Base-by-base conservation (phyloP, 139 green algal species). In the Nannochloris sp. region DNA sequence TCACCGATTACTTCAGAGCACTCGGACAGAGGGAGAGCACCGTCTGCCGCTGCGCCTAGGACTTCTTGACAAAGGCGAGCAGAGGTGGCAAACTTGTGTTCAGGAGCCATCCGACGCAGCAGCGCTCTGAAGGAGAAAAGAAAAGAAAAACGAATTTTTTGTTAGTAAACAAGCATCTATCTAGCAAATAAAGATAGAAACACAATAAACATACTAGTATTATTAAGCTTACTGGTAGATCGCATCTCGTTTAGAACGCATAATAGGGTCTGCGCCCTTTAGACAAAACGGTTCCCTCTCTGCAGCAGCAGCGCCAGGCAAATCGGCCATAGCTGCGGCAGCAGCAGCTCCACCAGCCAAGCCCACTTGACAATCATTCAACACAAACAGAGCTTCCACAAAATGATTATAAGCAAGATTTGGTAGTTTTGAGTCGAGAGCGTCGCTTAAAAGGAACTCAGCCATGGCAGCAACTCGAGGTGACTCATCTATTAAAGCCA, bases 321-420 rank as follows among this genome's bases (percentile, higher is more conserved):
- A 29, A 51, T 37, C 47, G 39, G 45, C 27, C 27, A 34, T 39
- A 30, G 56, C 31, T 10, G 48, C 45, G 0, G 61, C 48, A 4
- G 25, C 33, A 6, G 32, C 47, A 67, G 70, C 36, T 51, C 61
- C 70, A 1, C 57, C 74, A 44, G 72, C 60, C 54, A 80, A 39
- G 6, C 69, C 68, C 19, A 66, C 36, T 31, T 6, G 27, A 29
- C 83, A 90, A 64, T 66, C 82, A 68, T 96, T 96, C 25, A 96
- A 78, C 15, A 90, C 75, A 46, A 92, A 96, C 35, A 96, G 30
- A 2, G 80, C 70, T 80, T 96, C 89, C 8, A 96, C 70, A 70
- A 96, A 96, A 71, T 92, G 83, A 76, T 95, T 96, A 83, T 96
- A 93, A 0, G 86, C 86, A 53, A 96, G 82, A 60, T 90, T 61